These are phyloP conservation scores for Quercus gilva DNA, from an alignment of 306 rosid genomes.

Conservation along the genomic window DNA sequence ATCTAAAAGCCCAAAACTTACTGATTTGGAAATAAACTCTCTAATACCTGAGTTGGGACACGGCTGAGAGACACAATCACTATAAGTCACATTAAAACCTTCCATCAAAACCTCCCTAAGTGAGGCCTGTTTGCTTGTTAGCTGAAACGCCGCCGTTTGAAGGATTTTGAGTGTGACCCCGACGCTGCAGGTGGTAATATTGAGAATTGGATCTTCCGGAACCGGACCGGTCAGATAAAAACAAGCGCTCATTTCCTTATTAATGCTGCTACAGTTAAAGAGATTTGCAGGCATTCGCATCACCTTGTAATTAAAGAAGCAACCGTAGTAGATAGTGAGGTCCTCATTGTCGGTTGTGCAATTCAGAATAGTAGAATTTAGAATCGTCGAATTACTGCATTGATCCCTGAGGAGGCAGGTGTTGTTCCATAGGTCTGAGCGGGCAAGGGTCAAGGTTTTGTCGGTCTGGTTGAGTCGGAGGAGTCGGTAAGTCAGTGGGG, in stretches of 20 bases:
- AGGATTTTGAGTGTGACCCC: conserved; percentile 40
- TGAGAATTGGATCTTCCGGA: conserved; percentile 40
- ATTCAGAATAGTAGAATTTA: conserved; percentile 13
- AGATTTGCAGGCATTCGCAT: conserved; percentile 9
- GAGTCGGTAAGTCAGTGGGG: conserved; percentile 35
- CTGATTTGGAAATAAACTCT: too few species aligned
- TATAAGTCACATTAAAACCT: conserved; percentile 51
- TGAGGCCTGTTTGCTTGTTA: conserved; percentile 32
- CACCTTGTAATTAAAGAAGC: neutral
- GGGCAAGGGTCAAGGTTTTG: conserved; percentile 35
- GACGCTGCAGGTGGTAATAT: conserved; percentile 13
- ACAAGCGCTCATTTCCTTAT: conserved; percentile 2
- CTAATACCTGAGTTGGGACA: too few species aligned
- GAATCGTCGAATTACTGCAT: conserved; percentile 30
- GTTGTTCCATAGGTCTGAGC: conserved; percentile 47
- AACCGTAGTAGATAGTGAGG: conserved; percentile 37
- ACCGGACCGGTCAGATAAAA: conserved; percentile 46
- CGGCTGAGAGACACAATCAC: neutral
- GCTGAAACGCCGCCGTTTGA: conserved; percentile 14
- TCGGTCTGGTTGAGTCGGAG: conserved; percentile 23
- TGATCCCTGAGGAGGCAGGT: conserved; percentile 20
- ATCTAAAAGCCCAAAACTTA: too few species aligned
- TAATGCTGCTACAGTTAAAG: conserved; percentile 39
- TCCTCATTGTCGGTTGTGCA: conserved; percentile 33
- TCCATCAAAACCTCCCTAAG: conserved; percentile 49